These are phyloP conservation scores for Cardamine chenopodiifolia DNA, from an alignment of 345 rosid species.

Conservation along the genomic window DNA sequence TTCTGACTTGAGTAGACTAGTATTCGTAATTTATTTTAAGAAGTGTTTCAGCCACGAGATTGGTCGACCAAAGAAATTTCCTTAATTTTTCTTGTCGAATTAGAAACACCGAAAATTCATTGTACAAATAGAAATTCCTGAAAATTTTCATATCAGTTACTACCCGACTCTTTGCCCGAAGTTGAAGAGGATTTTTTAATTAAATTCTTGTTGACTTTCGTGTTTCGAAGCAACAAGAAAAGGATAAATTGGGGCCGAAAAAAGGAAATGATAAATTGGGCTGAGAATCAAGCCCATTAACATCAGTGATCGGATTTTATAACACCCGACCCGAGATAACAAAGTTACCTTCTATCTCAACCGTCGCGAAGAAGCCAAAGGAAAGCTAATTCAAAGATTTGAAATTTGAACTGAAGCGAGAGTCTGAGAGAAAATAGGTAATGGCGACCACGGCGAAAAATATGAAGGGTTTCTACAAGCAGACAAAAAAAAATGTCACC, in stretches of 20 bases:
- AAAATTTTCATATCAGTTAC: neutral
- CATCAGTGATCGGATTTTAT: neutral
- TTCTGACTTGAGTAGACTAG: constrained; percentile 26
- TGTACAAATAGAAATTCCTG: neutral
- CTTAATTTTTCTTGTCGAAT: neutral
- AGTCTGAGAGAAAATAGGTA: neutral
- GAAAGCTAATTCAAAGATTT: constrained; percentile 40
- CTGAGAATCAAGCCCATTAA: constrained; percentile 25
- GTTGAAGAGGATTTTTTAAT: neutral
- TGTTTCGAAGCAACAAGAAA: neutral
- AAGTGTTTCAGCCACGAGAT: neutral
- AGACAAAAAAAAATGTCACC: constrained; percentile 49
- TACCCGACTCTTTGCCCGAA: neutral
- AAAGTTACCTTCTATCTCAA: neutral
- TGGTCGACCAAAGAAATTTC: neutral
- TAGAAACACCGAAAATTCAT: neutral
- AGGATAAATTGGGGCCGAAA: neutral
- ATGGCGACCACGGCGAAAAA: constrained; percentile 58
- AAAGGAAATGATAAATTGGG: neutral
- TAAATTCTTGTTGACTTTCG: neutral
- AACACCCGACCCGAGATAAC: neutral
- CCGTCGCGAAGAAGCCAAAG: constrained; percentile 35
- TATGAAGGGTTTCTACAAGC: constrained; percentile 68
- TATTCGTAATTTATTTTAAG: neutral
- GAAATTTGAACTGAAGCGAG: constrained; percentile 38